These are phyloP conservation scores for Stentor coeruleus DNA, from an alignment of 73 alveolate genomes.

Conservation along the genomic window DNA sequence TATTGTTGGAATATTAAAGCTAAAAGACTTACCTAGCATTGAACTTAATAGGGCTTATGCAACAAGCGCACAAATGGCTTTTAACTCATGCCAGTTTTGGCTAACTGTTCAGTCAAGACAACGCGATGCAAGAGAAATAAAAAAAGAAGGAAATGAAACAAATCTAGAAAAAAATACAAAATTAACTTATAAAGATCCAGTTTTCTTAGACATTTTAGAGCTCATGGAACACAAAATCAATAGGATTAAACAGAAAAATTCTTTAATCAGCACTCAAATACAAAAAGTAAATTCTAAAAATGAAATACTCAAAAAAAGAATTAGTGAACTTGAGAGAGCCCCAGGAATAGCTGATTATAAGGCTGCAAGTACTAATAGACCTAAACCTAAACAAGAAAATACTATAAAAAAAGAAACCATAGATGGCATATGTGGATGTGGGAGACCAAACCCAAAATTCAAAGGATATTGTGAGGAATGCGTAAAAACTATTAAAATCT, in stretches of 20 bases:
- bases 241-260: not conserved
- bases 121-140: not conserved
- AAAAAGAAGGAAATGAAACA: not conserved
- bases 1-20: not conserved
- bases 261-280: not conserved
- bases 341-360: not conserved
- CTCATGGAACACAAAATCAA: slow-evolving; percentile 3
- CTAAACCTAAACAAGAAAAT: not conserved
- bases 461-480: slow-evolving; percentile 24
- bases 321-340: not conserved
- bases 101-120: not conserved
- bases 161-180: not conserved
- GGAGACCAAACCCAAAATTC: slow-evolving; percentile 9
- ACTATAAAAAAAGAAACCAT: not conserved
- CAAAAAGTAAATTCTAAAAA: not conserved
- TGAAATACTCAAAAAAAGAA: not conserved
- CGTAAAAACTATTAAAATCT: not conserved
- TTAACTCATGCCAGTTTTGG: not conserved
- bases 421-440: slow-evolving; percentile 19
- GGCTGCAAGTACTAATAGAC: not conserved
- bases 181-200: not conserved
- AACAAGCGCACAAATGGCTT: not conserved
- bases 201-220: not conserved
- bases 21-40: not conserved
- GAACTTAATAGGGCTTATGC: not conserved